phyloP scores from a whole-genome alignment of 208 protist species.

The Phytomonas serpens region DNA sequence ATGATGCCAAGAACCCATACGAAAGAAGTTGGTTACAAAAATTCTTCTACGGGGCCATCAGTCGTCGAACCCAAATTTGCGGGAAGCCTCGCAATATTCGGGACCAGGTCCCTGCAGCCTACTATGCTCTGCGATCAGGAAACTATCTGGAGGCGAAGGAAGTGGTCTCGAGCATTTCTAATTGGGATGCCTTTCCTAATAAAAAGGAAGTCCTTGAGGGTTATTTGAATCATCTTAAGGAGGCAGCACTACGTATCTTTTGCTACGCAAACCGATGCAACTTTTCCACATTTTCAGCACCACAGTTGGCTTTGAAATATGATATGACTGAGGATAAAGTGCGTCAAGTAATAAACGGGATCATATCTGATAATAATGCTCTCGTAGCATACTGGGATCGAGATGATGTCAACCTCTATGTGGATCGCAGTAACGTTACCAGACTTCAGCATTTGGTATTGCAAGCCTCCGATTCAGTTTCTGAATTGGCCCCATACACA shows the following conservation, averaged over 20 bases:
- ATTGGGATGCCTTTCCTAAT: constrained; percentile 51
- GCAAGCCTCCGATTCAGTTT: constrained; percentile 52
- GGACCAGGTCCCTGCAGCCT: constrained; percentile 56
- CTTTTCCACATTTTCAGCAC: constrained; percentile 73
- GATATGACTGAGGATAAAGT: constrained; percentile 56
- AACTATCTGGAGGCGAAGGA: constrained; percentile 55
- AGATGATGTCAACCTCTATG: constrained; percentile 70
- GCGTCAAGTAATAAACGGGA: constrained; percentile 52
- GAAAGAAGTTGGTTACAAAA: constrained; percentile 50
- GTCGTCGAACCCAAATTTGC: constrained; percentile 32
- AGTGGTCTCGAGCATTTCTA: constrained; percentile 50
- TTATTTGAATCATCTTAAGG: constrained; percentile 57
- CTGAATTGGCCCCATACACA: constrained; percentile 51
- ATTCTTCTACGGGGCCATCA: constrained; percentile 66
- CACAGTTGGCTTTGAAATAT: constrained; percentile 67
- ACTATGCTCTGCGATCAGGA: constrained; percentile 58
- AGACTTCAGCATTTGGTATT: constrained; percentile 76
- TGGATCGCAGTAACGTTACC: constrained; percentile 76
- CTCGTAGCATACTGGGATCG: constrained; percentile 82
- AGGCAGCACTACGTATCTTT: constrained; percentile 70
- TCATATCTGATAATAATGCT: constrained; percentile 59
- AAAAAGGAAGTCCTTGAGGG: constrained; percentile 30
- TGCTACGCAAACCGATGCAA: constrained; percentile 66
- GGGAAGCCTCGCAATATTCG: constrained; percentile 53
- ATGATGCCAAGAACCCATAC: constrained; percentile 77